Percentiles rank a stretch among this genome's conserved stretches.
Conservation (phyloP, 768 basidiomycete species). For the Tubosaeta brunneosetosa region DNA sequence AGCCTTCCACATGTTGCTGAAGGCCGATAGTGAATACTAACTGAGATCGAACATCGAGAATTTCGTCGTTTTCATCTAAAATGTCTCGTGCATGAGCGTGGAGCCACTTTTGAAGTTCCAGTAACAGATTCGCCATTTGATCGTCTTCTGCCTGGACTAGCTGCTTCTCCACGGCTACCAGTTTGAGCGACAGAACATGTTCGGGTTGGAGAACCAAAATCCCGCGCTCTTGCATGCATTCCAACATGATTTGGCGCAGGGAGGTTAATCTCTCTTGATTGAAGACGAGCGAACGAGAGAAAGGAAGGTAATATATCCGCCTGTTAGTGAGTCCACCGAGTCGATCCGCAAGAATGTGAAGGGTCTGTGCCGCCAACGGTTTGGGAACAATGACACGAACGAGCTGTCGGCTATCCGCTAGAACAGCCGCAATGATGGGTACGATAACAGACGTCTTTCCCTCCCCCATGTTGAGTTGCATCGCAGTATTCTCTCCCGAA, state of each 20-base stretch:
- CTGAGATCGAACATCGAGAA: conserved; percentile 40
- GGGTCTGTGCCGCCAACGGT: conserved; percentile 40
- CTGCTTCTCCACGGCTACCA: conserved; percentile 37
- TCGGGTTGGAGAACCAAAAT: conserved; percentile 46
- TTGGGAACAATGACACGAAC: conserved; percentile 46
- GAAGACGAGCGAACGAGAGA: conserved; percentile 34
- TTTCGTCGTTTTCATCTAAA: conserved; percentile 22
- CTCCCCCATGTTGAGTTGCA: conserved; percentile 57
- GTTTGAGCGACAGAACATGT: conserved; percentile 45
- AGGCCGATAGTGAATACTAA: conserved; percentile 43
- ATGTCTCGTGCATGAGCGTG: conserved; percentile 15
- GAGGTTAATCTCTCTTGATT: conserved; percentile 7
- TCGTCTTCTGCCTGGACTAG: conserved; percentile 13
- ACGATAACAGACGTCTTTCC: conserved; percentile 46
- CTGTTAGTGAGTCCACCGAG: conserved; percentile 41
- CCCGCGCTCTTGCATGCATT: conserved; percentile 35
- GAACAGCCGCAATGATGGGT: conserved; percentile 36
- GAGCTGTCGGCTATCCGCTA: conserved; percentile 40
- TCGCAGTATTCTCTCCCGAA: conserved; percentile 30
- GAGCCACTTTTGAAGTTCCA: conserved; percentile 21
- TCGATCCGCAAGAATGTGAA: conserved; percentile 38
- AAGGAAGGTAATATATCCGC: conserved; percentile 43
- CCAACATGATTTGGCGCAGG: conserved; percentile 30
- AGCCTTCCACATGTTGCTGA: conserved; percentile 34
- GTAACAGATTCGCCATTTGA: conserved; percentile 14